Conservation (phyloP, 192 early-diverging fungal species). For the Gaertneriomyces sp. region DNA sequence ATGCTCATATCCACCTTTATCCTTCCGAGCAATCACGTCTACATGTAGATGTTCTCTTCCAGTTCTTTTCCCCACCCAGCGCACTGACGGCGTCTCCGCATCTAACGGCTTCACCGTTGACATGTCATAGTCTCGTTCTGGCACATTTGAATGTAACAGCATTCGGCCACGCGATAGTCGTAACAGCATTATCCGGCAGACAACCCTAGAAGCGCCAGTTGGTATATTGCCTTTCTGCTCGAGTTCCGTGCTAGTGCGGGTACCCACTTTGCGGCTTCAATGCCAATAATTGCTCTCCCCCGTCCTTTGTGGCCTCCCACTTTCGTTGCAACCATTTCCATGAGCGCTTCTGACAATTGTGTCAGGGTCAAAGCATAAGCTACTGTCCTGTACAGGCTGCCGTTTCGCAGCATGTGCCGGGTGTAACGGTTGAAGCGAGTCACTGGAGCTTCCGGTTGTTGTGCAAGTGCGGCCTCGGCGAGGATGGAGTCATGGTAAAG, state of each 20-base stretch:
- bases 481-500: conserved; percentile 86
- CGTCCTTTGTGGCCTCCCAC: conserved; percentile 55
- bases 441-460: conserved; percentile 26
- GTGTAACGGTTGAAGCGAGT: conserved; percentile 72
- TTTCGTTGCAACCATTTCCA: conserved; percentile 75
- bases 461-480: conserved; percentile 38
- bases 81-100: conserved; percentile 4
- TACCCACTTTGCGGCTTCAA: conserved; percentile 68
- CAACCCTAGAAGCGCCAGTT: conserved; percentile 29
- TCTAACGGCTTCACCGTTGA: conserved; percentile 20
- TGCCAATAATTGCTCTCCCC: conserved; percentile 57
- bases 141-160: conserved; percentile 55
- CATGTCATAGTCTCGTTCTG: conserved; percentile 67
- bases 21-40: conserved; percentile 27
- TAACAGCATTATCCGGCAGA: conserved; percentile 51
- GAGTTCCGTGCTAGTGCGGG: background rate
- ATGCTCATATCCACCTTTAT: conserved; percentile 27
- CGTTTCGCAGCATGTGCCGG: conserved; percentile 47
- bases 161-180: conserved; percentile 52
- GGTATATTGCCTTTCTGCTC: conserved; percentile 12
- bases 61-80: conserved; percentile 54
- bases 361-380: conserved; percentile 65
- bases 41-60: conserved; percentile 45
- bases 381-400: conserved; percentile 52
- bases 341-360: conserved; percentile 67